These are phyloP conservation scores for Mallotus nudiflorus DNA, from an alignment of 345 rosid genomes.

Conservation along the genomic window DNA sequence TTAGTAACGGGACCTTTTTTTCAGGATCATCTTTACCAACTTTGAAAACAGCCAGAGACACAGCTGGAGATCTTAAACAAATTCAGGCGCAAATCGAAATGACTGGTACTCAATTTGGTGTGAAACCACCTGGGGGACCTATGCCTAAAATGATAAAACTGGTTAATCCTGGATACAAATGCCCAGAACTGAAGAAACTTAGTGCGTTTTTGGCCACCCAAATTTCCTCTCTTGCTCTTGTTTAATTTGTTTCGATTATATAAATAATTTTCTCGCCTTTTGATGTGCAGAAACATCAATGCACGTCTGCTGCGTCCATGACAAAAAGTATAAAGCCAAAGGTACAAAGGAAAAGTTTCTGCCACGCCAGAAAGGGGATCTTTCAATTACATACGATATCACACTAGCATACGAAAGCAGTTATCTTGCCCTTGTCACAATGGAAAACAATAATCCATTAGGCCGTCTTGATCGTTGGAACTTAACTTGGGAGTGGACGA, in stretches of 20 bases:
- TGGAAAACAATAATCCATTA: constrained; percentile 67
- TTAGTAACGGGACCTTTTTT: constrained; percentile 70
- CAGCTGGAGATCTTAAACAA: constrained; percentile 77
- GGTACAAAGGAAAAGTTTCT: constrained; percentile 38
- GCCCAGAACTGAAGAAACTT: constrained; percentile 49
- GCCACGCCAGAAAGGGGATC: constrained; percentile 66
- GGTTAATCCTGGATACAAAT: constrained; percentile 57
- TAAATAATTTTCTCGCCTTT: too few relatives aligned
- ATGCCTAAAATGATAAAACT: constrained; percentile 74
- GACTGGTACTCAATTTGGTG: constrained; percentile 75
- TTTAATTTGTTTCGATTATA: too few relatives aligned
- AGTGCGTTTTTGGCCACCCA: not conserved
- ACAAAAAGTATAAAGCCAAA: constrained; percentile 58
- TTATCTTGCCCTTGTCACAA: constrained; percentile 84
- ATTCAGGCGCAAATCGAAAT: constrained; percentile 56
- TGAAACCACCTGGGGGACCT: constrained; percentile 51
- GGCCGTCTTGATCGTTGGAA: constrained; percentile 92
- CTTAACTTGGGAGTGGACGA: constrained; percentile 90
- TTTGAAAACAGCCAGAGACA: constrained; percentile 73
- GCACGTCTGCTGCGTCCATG: constrained; percentile 64
- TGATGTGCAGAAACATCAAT: constrained; percentile 49
- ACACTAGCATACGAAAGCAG: constrained; percentile 56
- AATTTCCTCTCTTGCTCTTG: not conserved
- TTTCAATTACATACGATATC: constrained; percentile 64
- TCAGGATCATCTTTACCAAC: constrained; percentile 54